Base-by-base conservation (phyloP, 2,329 filamentous ascomycete genomes). In the Stemphylium vesicarium region DNA sequence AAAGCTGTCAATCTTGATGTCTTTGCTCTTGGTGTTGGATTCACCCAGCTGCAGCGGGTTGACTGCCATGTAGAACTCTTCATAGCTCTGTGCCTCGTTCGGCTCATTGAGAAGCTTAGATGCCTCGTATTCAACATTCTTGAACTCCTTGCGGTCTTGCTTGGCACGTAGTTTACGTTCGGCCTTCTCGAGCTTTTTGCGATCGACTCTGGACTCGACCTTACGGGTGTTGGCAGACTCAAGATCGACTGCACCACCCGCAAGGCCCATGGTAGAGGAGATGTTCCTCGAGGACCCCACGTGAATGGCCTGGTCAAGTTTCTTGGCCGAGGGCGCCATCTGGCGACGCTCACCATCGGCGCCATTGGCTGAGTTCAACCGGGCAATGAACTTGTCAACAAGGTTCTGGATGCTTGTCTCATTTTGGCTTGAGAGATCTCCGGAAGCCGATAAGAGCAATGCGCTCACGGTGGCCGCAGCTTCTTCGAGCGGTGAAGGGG, bases 61-160 rank as follows among this genome's bases (percentile, higher is more conserved):
- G 81, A 99, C 95, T 49, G 92, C 89, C 95, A 99, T 98, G 85
- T 96, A 99, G 80, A 99, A 98, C 75, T 99, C 95, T 78, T 99
- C 95, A 75, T 99, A 99, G 36, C 92, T 96, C 82, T 96, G 89
- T 11, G 93, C 82, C 68, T 88, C 85, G 68, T 94, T 89, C 4
- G 91, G 84, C 77, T 91, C 86, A 72, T 96, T 89, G 63, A 99
- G 86, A 64, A 99, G 82, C 64, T 88, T 88, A 11, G 95, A 98
- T 0, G 95, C 91, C 79, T 99, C 95, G 76, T 99, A 99, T 78
- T 97, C 91, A 66, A 99, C 95, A 51, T 89, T 96, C 84, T 98
- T 98, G 88, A 95, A 97, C 32, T 88, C 86, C 82, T 99, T 99
- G 83, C 96, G 96, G 80, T 92, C 95, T 81, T 98, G 95, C 82